These are phyloP conservation scores for Microbotryum violaceum DNA, from an alignment of 1,284 basidiomycete species.

Conservation along the genomic window DNA sequence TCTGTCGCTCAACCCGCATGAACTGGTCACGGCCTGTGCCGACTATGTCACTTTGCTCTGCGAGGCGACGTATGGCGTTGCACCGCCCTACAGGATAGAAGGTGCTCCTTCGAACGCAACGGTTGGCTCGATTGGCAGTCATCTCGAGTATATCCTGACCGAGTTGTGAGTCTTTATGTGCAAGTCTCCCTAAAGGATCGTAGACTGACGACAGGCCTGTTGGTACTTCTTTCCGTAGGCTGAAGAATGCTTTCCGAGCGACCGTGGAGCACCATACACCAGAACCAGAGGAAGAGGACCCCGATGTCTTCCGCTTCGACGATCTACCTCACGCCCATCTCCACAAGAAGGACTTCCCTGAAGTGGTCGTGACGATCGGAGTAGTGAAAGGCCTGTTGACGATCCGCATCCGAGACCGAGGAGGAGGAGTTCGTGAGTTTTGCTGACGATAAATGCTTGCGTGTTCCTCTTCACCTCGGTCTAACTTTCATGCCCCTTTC, in stretches of 20 bases:
- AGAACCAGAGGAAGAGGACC: conserved; percentile 18
- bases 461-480: background rate
- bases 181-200: conserved; percentile 15
- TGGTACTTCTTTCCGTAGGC: conserved; percentile 15
- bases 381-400: conserved; percentile 53
- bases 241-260: conserved; percentile 84
- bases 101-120: conserved; percentile 44
- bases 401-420: conserved; percentile 73
- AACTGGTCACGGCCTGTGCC: conserved; percentile 67
- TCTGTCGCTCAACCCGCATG: conserved; percentile 57
- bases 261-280: conserved; percentile 58
- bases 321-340: conserved; percentile 29
- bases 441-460: background rate
- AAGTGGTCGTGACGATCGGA: conserved; percentile 40
- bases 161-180: conserved; percentile 36
- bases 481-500: background rate
- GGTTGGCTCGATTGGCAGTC: conserved; percentile 71
- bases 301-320: conserved; percentile 27
- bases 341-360: conserved; percentile 32
- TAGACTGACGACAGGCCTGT: background rate
- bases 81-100: conserved; percentile 60
- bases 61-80: conserved; percentile 71
- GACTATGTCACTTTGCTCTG: conserved; percentile 73
- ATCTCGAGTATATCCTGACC: conserved; percentile 73
- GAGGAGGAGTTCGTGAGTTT: conserved; percentile 61